These are phyloP conservation scores for Sugiyamaella sp. DNA, from an alignment of 1,139 yeast genomes.

Conservation along the genomic window DNA sequence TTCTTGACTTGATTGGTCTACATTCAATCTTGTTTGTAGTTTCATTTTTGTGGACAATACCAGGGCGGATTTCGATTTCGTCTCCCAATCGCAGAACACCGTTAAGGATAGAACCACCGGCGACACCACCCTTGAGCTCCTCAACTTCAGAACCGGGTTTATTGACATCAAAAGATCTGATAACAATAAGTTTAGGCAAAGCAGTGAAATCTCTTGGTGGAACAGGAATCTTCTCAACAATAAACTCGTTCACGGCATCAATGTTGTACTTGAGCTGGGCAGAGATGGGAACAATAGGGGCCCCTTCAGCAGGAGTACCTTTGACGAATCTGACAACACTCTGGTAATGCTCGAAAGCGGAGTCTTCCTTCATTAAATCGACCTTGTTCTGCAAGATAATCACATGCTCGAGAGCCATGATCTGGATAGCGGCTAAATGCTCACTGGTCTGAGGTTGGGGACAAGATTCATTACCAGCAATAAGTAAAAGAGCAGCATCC, in stretches of 20 bases:
- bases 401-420: constrained; percentile 97
- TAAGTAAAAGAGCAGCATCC: constrained; percentile 96
- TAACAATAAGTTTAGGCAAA: constrained; percentile 92
- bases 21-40: constrained; percentile 89
- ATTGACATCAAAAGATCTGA: constrained; percentile 98
- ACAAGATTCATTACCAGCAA: constrained; percentile 99
- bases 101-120: constrained; percentile 96
- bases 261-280: constrained; percentile 98
- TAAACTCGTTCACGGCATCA: constrained; percentile 96
- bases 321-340: constrained; percentile 88
- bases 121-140: constrained; percentile 99
- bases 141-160: constrained; percentile 98
- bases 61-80: constrained; percentile 98
- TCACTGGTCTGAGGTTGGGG: constrained; percentile 99
- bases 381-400: constrained; percentile 97
- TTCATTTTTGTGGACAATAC: constrained; percentile 90
- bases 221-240: constrained; percentile 93
- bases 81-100: constrained; percentile 98
- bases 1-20: constrained; percentile 92
- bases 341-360: constrained; percentile 93
- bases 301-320: constrained; percentile 99
- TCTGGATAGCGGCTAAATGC: constrained; percentile 99
- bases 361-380: constrained; percentile 96
- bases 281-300: constrained; percentile 97
- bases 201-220: constrained; percentile 95